Conservation (phyloP, 108 stramenopile species). For the Cyclotella sp. region DNA sequence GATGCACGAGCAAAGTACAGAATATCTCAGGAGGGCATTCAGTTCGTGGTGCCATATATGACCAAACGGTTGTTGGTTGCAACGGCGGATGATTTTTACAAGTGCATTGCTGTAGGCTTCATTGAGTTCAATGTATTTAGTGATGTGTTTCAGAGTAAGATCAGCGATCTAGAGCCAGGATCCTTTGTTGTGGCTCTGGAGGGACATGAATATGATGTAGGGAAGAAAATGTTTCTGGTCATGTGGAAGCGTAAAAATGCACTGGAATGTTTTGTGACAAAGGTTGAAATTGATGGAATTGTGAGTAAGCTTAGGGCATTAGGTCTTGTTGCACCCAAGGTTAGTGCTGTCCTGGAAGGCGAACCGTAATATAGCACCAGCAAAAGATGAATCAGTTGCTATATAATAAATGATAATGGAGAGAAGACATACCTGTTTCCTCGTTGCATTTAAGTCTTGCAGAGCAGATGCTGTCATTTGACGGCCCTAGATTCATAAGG, state of each 20-base stretch:
- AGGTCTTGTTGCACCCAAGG: slow-evolving; percentile 28
- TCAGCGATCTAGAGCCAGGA: slow-evolving; percentile 59
- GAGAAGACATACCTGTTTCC: too few species aligned
- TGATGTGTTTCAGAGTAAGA: slow-evolving; percentile 49
- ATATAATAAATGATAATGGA: too few species aligned
- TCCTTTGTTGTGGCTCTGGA: slow-evolving; percentile 78
- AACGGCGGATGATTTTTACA: slow-evolving; percentile 70
- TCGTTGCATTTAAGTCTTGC: too few species aligned
- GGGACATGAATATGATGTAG: slow-evolving; percentile 76
- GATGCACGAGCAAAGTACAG: slow-evolving; percentile 60
- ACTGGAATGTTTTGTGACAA: slow-evolving; percentile 71
- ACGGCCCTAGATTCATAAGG: too few species aligned
- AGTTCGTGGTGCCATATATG: slow-evolving; percentile 83
- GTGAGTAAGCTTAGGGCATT: slow-evolving; percentile 67
- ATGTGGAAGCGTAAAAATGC: slow-evolving; percentile 80
- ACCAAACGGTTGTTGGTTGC: slow-evolving; percentile 72
- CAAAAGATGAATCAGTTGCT: too few species aligned
- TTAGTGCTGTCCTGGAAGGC: too few species aligned
- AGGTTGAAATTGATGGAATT: slow-evolving; percentile 81
- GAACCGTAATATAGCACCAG: too few species aligned
- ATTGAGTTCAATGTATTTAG: slow-evolving; percentile 61
- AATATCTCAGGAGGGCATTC: slow-evolving; percentile 81
- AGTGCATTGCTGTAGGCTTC: slow-evolving; percentile 58
- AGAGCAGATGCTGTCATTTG: too few species aligned
- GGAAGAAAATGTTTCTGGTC: slow-evolving; percentile 74